These are phyloP conservation scores for Penicillium nordicum DNA, from an alignment of 2,329 filamentous ascomycete genomes.

Conservation along the genomic window DNA sequence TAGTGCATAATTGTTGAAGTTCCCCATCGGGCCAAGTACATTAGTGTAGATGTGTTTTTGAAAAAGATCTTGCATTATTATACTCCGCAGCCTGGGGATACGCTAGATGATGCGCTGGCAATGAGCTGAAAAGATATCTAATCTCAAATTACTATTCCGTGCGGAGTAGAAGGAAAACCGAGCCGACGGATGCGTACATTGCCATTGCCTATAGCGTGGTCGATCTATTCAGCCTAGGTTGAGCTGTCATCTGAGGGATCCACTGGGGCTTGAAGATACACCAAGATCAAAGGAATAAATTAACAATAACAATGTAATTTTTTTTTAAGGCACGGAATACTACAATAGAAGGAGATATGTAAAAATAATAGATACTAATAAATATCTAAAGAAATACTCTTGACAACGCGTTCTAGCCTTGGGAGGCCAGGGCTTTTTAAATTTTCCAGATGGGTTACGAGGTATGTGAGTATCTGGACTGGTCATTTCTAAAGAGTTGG, in stretches of 20 bases:
- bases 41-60: background rate
- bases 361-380: no score
- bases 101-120: background rate
- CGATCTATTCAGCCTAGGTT: conserved; percentile 3
- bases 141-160: background rate
- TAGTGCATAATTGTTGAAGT: background rate
- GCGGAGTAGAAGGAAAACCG: background rate
- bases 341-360: background rate
- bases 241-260: conserved; percentile 1
- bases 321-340: background rate
- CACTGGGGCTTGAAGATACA: conserved; percentile 8
- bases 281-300: background rate
- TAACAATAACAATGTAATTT: background rate
- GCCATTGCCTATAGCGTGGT: conserved; percentile 1
- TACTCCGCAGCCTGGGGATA: background rate
- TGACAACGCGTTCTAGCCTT: background rate
- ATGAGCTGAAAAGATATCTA: background rate
- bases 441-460: background rate
- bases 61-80: background rate
- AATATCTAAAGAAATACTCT: background rate
- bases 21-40: background rate
- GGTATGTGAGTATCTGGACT: conserved; percentile 3
- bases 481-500: conserved; percentile 1
- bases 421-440: background rate
- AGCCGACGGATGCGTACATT: conserved; percentile 3